These are phyloP conservation scores for Euphorbia pulcherrima DNA, from an alignment of 345 rosid species.

Conservation along the genomic window DNA sequence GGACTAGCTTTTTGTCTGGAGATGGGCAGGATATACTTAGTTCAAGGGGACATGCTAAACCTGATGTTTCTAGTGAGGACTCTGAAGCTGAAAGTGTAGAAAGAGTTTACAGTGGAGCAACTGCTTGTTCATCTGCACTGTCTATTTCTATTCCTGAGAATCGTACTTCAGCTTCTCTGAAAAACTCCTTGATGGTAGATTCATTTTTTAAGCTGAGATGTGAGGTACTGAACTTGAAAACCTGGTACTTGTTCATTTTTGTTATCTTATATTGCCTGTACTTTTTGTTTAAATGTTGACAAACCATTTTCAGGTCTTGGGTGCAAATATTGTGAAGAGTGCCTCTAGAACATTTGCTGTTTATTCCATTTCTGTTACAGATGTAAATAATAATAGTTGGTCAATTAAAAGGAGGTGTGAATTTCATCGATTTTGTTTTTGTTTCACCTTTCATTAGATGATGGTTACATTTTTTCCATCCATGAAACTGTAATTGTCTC, in stretches of 20 bases:
- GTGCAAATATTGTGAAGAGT: constrained; percentile 93
- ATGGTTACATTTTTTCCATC: constrained; percentile 8
- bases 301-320: constrained; percentile 69
- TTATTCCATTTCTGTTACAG: constrained; percentile 87
- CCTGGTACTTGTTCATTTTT: constrained; percentile 15
- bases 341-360: constrained; percentile 87
- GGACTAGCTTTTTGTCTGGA: constrained; percentile 74
- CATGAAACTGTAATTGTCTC: not conserved
- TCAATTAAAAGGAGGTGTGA: constrained; percentile 94
- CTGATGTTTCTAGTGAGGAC: constrained; percentile 62
- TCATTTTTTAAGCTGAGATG: constrained; percentile 84
- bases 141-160: constrained; percentile 41
- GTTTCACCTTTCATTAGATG: constrained; percentile 12
- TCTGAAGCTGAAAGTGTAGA: constrained; percentile 56
- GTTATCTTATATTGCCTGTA: constrained; percentile 15
- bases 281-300: constrained; percentile 18
- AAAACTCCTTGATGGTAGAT: constrained; percentile 58
- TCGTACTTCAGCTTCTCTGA: constrained; percentile 36
- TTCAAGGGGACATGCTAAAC: constrained; percentile 34
- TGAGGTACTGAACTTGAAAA: constrained; percentile 56
- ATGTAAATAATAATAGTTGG: constrained; percentile 81
- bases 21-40: constrained; percentile 73
- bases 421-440: constrained; percentile 23
- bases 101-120: constrained; percentile 60
- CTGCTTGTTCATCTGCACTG: constrained; percentile 67